phyloP scores from a whole-genome alignment of 345 rosid genomes.

The Hypericum perforatum region DNA sequence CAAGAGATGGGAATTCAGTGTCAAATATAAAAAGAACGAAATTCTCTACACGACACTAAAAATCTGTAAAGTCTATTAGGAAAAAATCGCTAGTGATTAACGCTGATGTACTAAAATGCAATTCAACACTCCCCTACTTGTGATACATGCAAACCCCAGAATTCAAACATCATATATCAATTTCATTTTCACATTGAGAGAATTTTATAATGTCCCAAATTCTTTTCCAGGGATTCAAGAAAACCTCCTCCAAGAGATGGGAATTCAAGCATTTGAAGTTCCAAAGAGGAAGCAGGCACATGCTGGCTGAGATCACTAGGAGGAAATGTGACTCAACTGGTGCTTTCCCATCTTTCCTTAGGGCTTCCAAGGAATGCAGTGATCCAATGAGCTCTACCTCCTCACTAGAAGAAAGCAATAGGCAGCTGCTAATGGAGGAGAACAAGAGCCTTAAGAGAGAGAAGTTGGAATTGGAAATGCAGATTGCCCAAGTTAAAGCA shows the following conservation, averaged over 20 bases:
- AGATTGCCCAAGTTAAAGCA: conserved; percentile 34
- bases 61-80: too few relatives aligned
- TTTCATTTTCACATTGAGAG: not conserved
- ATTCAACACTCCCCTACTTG: too few relatives aligned
- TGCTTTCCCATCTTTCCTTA: conserved; percentile 36
- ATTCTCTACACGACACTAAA: too few relatives aligned
- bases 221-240: conserved; percentile 50
- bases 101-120: too few relatives aligned
- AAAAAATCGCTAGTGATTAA: too few relatives aligned
- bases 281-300: conserved; percentile 30
- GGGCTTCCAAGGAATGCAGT: conserved; percentile 19
- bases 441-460: conserved; percentile 33
- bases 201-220: not conserved
- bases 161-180: not conserved
- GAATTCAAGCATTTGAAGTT: conserved; percentile 57
- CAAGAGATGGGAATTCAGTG: conserved; percentile 49
- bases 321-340: conserved; percentile 35
- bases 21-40: too few relatives aligned
- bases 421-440: conserved; percentile 25
- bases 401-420: conserved; percentile 1
- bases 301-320: conserved; percentile 40
- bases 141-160: too few relatives aligned
- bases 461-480: conserved; percentile 32
- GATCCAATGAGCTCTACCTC: not conserved
- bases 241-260: conserved; percentile 41